These are phyloP conservation scores for Populus euphratica DNA, from an alignment of 345 rosid genomes.

Conservation along the genomic window DNA sequence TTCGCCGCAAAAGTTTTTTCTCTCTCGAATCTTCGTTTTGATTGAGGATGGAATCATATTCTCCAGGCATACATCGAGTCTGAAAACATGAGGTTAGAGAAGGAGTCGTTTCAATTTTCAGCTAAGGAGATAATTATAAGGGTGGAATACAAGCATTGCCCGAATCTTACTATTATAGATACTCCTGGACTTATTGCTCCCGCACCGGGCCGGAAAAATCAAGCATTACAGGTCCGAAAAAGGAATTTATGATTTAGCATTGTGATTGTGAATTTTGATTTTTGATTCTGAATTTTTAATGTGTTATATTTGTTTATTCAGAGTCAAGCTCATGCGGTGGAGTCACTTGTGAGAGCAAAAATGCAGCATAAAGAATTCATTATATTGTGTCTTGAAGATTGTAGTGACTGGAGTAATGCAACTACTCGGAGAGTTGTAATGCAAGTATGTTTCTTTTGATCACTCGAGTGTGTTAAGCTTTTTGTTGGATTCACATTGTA, in stretches of 20 bases:
- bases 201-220: conserved; percentile 74
- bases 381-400: conserved; percentile 92
- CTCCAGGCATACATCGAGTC: conserved; percentile 73
- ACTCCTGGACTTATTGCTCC: conserved; percentile 95
- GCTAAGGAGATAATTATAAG: conserved; percentile 76
- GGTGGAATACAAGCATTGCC: conserved; percentile 81
- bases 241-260: not conserved
- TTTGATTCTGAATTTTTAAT: conserved; percentile 5
- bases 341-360: conserved; percentile 80
- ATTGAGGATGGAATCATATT: not conserved
- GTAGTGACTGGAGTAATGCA: conserved; percentile 94
- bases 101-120: conserved; percentile 64
- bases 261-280: conserved; percentile 1
- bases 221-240: conserved; percentile 58
- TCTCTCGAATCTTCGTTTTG: not conserved
- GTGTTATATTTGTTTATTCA: conserved; percentile 22
- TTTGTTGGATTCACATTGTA: not conserved
- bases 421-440: conserved; percentile 83
- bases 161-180: conserved; percentile 86
- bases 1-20: not conserved
- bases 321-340: conserved; percentile 94
- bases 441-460: conserved; percentile 56
- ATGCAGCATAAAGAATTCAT: conserved; percentile 96
- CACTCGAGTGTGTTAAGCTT: not conserved
- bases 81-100: conserved; percentile 84